These are phyloP conservation scores for Fusarium sp. DNA, from an alignment of 2,329 filamentous ascomycete genomes.

Conservation along the genomic window DNA sequence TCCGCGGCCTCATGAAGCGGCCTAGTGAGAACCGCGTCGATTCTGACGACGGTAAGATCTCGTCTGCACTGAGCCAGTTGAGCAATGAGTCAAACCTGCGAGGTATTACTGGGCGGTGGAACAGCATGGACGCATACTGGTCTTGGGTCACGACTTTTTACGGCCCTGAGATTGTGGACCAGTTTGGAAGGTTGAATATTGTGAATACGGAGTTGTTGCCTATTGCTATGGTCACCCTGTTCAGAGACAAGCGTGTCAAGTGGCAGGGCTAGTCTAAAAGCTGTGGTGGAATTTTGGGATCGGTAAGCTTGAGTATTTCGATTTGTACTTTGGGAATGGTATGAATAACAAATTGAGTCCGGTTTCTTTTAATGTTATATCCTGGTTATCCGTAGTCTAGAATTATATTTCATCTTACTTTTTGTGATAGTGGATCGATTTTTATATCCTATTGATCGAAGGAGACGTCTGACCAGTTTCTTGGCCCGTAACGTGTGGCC, in stretches of 20 bases:
- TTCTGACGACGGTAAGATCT: conserved; percentile 46
- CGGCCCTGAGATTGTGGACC: conserved; percentile 59
- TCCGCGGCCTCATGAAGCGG: conserved; percentile 54
- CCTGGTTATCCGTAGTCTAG: neutral
- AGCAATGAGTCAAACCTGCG: conserved; percentile 30
- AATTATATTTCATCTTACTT: too few relatives aligned
- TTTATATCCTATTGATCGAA: too few relatives aligned
- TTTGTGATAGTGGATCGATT: too few relatives aligned
- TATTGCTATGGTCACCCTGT: conserved; percentile 63
- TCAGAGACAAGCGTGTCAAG: conserved; percentile 60
- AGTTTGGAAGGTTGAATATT: conserved; percentile 62
- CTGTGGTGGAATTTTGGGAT: neutral
- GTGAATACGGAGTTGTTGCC: conserved; percentile 62
- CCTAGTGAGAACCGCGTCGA: conserved; percentile 51
- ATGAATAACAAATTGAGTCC: neutral
- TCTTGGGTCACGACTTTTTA: conserved; percentile 63
- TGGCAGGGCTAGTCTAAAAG: conserved; percentile 54
- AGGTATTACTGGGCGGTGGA: conserved; percentile 50
- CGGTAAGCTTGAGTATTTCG: rapidly evolving
- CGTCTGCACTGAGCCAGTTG: conserved; percentile 43
- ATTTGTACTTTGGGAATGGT: too few relatives aligned
- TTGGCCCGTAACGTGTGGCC: too few relatives aligned
- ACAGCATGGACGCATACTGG: conserved; percentile 60
- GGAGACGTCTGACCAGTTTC: too few relatives aligned
- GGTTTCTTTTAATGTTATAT: neutral